Conservation (phyloP, 169 alveolate genomes). For the Plasmodium relictum region DNA sequence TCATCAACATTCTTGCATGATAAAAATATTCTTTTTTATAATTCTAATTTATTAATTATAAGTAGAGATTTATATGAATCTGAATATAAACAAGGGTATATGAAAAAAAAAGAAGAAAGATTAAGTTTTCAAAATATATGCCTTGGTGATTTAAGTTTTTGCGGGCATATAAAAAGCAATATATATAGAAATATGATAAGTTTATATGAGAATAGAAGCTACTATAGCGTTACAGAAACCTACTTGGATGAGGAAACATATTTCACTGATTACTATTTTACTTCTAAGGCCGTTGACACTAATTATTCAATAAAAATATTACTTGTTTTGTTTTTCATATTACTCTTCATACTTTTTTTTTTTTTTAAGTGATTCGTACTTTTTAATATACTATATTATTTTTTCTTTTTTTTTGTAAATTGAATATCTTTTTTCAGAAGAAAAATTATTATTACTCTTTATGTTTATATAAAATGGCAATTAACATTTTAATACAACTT, state of each 20-base stretch:
- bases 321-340: constrained; percentile 17
- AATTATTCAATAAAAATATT: constrained; percentile 2
- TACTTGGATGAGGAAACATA: constrained; percentile 9
- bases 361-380: too few relatives aligned
- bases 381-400: too few relatives aligned
- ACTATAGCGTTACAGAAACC: constrained; percentile 1
- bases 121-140: constrained; percentile 1
- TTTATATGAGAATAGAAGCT: constrained; percentile 23
- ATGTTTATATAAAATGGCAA: too few relatives aligned
- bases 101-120: background rate
- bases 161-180: constrained; percentile 58
- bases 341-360: constrained; percentile 1
- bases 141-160: constrained; percentile 33
- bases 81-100: background rate
- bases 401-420: too few relatives aligned
- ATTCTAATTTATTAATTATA: constrained; percentile 27
- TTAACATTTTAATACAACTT: too few relatives aligned
- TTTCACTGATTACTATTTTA: constrained; percentile 39
- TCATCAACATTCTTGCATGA: constrained; percentile 52
- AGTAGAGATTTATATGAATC: constrained; percentile 19
- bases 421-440: too few relatives aligned
- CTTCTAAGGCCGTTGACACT: background rate
- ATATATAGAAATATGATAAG: constrained; percentile 33
- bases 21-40: constrained; percentile 50
- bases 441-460: too few relatives aligned